Evolutionary conservation across 345 rosid genomes (phyloP).

Genomic region (Cardamine resedifolia): DNA sequence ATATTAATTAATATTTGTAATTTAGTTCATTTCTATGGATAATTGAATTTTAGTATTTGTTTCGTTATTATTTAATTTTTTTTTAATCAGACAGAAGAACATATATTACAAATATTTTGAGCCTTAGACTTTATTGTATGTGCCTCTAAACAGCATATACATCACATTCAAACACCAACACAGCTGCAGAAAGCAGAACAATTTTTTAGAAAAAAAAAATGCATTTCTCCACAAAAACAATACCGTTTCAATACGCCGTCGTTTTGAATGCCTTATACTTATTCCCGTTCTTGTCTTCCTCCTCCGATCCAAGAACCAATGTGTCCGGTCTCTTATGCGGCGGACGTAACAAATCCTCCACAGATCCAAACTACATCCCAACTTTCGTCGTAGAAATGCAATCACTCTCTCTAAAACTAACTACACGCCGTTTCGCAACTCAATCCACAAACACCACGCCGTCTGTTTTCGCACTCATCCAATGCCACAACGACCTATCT

Average conservation of each 20-base stretch:
- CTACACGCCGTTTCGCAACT: conserved; percentile 31
- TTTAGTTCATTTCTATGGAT: too few relatives aligned
- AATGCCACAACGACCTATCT: conserved; percentile 49
- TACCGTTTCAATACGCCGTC: not conserved
- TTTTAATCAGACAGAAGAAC: too few relatives aligned
- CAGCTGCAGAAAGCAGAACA: too few relatives aligned
- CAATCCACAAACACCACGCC: conserved; percentile 21
- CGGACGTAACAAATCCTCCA: conserved; percentile 17
- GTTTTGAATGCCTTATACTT: not conserved
- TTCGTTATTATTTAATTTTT: too few relatives aligned
- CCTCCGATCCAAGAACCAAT: conserved; percentile 22
- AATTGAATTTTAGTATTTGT: too few relatives aligned
- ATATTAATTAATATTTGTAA: too few relatives aligned
- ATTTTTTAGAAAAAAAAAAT: too few relatives aligned
- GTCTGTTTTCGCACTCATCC: conserved; percentile 34
- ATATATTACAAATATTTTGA: not conserved
- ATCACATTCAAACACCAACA: not conserved
- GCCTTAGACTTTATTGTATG: too few relatives aligned
- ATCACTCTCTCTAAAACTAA: conserved; percentile 22
- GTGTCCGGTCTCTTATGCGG: too few relatives aligned
- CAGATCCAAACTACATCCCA: conserved; percentile 23
- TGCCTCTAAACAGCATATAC: too few relatives aligned
- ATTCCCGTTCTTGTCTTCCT: not conserved
- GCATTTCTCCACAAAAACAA: not conserved
- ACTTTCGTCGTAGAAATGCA: conserved; percentile 34